A percentile compares a stretch with the other conserved stretches of the same genome.
phyloP scores from a whole-genome alignment of 805 yeast species.

The Metschnikowia baotianmanensis region DNA sequence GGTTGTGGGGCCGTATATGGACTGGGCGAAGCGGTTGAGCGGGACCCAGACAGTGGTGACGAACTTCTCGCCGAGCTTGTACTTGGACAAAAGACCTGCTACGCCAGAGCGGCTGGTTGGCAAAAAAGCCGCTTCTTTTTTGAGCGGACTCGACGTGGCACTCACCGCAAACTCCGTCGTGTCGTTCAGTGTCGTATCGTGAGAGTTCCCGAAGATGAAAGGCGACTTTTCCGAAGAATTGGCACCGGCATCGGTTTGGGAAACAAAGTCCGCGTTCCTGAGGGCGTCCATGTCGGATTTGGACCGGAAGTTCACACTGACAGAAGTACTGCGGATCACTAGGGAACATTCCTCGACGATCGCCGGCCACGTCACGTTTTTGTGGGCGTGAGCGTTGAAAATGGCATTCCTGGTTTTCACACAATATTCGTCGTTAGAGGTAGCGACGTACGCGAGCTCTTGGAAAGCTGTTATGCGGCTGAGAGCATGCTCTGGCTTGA shows the following conservation, averaged over 20 bases:
- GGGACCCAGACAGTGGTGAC: constrained; percentile 3
- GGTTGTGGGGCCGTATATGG: constrained; percentile 3
- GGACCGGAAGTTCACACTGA: constrained; percentile 37
- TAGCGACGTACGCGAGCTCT: constrained; percentile 65
- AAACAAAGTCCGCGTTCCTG: constrained; percentile 17
- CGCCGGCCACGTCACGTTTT: constrained; percentile 53
- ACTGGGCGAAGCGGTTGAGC: background rate
- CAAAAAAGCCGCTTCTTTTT: constrained; percentile 1
- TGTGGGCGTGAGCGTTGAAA: constrained; percentile 45
- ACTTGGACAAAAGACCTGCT: background rate
- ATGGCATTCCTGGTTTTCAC: constrained; percentile 50
- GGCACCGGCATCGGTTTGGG: constrained; percentile 9
- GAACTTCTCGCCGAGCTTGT: background rate
- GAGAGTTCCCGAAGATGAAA: constrained; percentile 39
- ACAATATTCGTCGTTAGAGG: constrained; percentile 37
- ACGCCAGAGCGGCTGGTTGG: background rate
- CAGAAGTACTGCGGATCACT: constrained; percentile 49
- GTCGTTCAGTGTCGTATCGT: constrained; percentile 10
- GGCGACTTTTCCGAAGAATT: background rate
- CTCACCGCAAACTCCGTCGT: constrained; percentile 15
- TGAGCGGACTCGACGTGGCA: constrained; percentile 16
- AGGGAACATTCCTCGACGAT: constrained; percentile 59
- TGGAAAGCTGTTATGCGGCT: constrained; percentile 66
- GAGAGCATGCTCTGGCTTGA: constrained; percentile 31
- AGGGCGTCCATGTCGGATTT: constrained; percentile 30